Conservation (phyloP, 345 rosid genomes). For the Firmiana major region DNA sequence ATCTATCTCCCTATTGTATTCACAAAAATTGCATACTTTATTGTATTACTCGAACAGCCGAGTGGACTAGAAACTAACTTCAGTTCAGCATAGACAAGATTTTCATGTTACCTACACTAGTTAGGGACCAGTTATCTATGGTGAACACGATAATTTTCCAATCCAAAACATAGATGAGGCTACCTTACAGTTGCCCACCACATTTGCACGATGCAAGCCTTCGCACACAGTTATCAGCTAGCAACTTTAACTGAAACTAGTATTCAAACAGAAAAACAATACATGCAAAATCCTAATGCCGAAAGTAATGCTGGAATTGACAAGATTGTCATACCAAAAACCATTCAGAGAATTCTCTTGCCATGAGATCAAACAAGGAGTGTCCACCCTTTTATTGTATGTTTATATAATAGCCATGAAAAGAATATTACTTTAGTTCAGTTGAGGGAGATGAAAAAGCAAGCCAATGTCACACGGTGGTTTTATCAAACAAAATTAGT, state of each 20-base stretch:
- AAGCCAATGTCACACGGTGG: background rate
- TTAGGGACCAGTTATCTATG: too few relatives aligned
- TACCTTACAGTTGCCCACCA: background rate
- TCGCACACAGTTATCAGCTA: background rate
- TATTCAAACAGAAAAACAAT: background rate
- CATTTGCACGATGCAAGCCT: background rate
- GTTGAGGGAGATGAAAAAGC: background rate
- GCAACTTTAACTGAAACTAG: background rate
- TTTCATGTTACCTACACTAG: too few relatives aligned
- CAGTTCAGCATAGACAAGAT: background rate
- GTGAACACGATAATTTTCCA: background rate
- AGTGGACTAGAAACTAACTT: background rate
- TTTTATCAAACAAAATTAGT: background rate
- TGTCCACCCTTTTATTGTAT: too few relatives aligned
- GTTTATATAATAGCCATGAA: too few relatives aligned
- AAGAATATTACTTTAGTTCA: background rate
- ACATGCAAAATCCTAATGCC: background rate
- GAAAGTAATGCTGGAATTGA: background rate
- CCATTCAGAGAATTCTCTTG: background rate
- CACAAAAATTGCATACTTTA: background rate
- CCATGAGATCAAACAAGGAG: too few relatives aligned
- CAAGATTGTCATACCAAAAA: background rate
- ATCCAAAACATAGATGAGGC: background rate
- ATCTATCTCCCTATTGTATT: background rate
- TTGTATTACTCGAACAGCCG: background rate